phyloP scores from a whole-genome alignment of 1,139 yeast species.

The Candida labiduridarum region DNA sequence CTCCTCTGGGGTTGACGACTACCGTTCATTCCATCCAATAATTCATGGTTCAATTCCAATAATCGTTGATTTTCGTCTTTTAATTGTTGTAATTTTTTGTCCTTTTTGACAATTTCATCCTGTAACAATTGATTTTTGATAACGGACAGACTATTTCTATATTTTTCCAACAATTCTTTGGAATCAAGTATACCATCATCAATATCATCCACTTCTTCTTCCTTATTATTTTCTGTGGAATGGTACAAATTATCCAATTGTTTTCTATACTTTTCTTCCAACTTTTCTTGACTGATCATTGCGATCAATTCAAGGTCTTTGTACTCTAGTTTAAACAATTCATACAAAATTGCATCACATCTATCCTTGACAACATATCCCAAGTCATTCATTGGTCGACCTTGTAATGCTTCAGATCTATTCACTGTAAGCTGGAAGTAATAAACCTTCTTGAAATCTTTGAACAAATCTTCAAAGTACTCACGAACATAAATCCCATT shows the following conservation, averaged over 20 bases:
- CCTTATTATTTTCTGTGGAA: neutral
- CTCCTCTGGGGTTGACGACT: neutral
- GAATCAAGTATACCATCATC: conserved; percentile 8
- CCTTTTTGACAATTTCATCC: conserved; percentile 27
- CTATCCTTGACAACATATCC: conserved; percentile 10
- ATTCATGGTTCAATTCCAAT: conserved; percentile 36
- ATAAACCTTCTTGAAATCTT: conserved; percentile 13
- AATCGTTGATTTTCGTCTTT: conserved; percentile 33
- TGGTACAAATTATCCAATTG: conserved; percentile 3
- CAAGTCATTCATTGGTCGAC: neutral
- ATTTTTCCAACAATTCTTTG: conserved; percentile 9
- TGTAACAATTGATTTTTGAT: conserved; percentile 24
- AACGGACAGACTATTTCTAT: conserved; percentile 19
- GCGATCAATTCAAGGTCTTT: conserved; percentile 30
- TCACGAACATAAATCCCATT: conserved; percentile 33
- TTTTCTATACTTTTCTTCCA: conserved; percentile 20
- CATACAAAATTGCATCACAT: conserved; percentile 25
- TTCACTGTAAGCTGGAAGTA: neutral
- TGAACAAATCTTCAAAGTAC: conserved; percentile 23
- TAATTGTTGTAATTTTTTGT: conserved; percentile 27
- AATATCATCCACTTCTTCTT: neutral
- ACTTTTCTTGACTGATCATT: conserved; percentile 26
- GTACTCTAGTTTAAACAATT: conserved; percentile 24
- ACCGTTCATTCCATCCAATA: conserved; percentile 21
- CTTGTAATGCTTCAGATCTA: neutral